phyloP scores from a whole-genome alignment of 2,329 filamentous ascomycete genomes.

The Microcyclospora pomicola region DNA sequence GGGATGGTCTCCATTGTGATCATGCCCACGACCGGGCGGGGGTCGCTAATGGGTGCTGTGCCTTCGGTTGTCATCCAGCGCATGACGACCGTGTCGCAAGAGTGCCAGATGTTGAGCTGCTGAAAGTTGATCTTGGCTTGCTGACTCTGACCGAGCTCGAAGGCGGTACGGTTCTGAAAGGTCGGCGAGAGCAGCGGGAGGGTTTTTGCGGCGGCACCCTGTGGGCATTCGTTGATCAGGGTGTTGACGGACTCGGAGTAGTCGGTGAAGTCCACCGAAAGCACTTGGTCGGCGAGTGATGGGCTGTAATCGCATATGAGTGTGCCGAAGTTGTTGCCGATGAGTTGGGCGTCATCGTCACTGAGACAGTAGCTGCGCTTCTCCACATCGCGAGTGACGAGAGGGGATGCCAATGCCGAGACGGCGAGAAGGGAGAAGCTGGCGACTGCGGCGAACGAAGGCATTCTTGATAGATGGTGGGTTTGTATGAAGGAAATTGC shows the following conservation, averaged over 20 bases:
- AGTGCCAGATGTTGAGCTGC: constrained; percentile 16
- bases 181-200: constrained; percentile 14
- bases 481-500: neutral
- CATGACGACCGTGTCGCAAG: constrained; percentile 17
- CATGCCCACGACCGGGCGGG: constrained; percentile 15
- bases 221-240: constrained; percentile 19
- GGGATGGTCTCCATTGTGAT: constrained; percentile 13
- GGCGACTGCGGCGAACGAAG: constrained; percentile 7
- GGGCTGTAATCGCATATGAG: constrained; percentile 18
- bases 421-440: constrained; percentile 6
- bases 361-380: constrained; percentile 13
- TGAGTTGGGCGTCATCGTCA: constrained; percentile 10
- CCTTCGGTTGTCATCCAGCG: constrained; percentile 19
- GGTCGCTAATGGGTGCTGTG: constrained; percentile 15
- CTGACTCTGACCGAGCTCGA: constrained; percentile 18
- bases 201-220: constrained; percentile 12
- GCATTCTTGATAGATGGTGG: constrained; percentile 5
- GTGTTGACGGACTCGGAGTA: constrained; percentile 22
- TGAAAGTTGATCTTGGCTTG: constrained; percentile 20
- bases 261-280: constrained; percentile 18
- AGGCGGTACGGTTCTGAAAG: constrained; percentile 14
- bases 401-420: constrained; percentile 4
- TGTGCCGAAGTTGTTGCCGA: constrained; percentile 17
- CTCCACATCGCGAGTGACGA: constrained; percentile 5
- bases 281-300: constrained; percentile 11